Base-by-base conservation (phyloP, 1,284 basidiomycete genomes). In the Golubevia pallescens region DNA sequence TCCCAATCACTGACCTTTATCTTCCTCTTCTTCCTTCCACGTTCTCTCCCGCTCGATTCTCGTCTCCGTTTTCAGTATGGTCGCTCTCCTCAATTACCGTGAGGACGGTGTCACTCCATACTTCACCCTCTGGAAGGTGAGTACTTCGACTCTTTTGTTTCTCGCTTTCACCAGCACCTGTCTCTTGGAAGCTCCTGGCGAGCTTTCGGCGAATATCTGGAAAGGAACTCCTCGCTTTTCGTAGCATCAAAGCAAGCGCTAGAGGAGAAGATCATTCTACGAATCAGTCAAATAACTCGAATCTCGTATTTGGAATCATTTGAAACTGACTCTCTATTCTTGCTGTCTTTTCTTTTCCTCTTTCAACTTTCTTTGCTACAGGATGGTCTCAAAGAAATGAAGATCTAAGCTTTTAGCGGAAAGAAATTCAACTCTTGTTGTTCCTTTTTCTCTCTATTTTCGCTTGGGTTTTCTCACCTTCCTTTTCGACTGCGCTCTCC, bases 91-190 rank as follows among this genome's bases (percentile, higher is more conserved):
- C 65, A 80, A 78, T 74, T 89, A 89, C 87, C 87, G 88, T 64
- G 88, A 89, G 86, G 88, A 89, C 78, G 88, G 89, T 73, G 84
- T 86, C 65, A 89, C 89, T 62, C 95, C 85, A 58, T 98, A 93
- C 88, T 91, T 96, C 87, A 94, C 91, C 52, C 92, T 95, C 89
- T 96, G 93, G 94, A 94, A 92, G 88, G 90, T 28, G 5, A 55
- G 38, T 20, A 7, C n/a, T 32, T 57, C 16, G 51, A 21, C 4
- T 7, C 28, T 34, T 34, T 21, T 10, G n/a, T 32, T 53, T 28
- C 19, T 52, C n/a, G 14, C 8, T n/a, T 32, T 54, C 23, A 28
- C 28, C 28, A 28, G 28, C 28, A 28, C 28, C 28, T 28, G 28
- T 28, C 28, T 28, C 28, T 28, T 38, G n/a, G n/a, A n/a, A n/a